These are phyloP conservation scores for Saksenaea vasiformis DNA, from an alignment of 371 early-diverging fungal species.

Conservation along the genomic window DNA sequence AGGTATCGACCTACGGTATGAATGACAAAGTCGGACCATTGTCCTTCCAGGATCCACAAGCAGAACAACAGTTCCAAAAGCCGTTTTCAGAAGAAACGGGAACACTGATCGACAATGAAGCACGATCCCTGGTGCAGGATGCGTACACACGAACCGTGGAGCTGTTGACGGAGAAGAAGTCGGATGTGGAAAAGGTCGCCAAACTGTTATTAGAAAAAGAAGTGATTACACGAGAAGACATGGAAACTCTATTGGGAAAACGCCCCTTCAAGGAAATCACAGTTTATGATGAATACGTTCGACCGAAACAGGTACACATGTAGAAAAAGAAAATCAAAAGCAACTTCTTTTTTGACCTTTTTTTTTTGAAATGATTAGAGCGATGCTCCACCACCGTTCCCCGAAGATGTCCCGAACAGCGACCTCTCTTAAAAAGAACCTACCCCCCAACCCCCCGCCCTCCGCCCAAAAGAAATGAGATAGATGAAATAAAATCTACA, in stretches of 20 bases:
- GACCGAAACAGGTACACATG: too few relatives aligned
- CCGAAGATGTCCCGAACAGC: background rate
- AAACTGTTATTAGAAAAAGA: slow-evolving; percentile 92
- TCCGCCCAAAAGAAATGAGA: too few relatives aligned
- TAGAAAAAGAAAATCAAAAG: too few relatives aligned
- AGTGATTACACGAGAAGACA: slow-evolving; percentile 93
- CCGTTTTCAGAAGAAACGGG: slow-evolving; percentile 97
- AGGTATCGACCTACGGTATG: slow-evolving; percentile 97
- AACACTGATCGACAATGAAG: slow-evolving; percentile 93
- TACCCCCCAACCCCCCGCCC: too few relatives aligned
- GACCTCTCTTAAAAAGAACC: background rate
- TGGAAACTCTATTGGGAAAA: slow-evolving; percentile 88
- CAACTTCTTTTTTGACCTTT: too few relatives aligned
- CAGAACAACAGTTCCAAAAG: slow-evolving; percentile 84
- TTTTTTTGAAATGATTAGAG: background rate
- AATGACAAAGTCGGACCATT: slow-evolving; percentile 86
- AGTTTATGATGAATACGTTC: slow-evolving; percentile 35
- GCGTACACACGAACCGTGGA: slow-evolving; percentile 83
- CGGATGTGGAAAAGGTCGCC: slow-evolving; percentile 93
- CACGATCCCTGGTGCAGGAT: slow-evolving; percentile 74
- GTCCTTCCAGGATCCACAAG: slow-evolving; percentile 77
- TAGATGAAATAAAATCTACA: too few relatives aligned
- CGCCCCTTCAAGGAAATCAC: slow-evolving; percentile 67
- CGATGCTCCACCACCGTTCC: background rate
- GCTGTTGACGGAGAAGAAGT: slow-evolving; percentile 81